These are phyloP conservation scores for Lasiosphaeria ovina DNA, from an alignment of 495 filamentous ascomycete genomes.

Conservation along the genomic window DNA sequence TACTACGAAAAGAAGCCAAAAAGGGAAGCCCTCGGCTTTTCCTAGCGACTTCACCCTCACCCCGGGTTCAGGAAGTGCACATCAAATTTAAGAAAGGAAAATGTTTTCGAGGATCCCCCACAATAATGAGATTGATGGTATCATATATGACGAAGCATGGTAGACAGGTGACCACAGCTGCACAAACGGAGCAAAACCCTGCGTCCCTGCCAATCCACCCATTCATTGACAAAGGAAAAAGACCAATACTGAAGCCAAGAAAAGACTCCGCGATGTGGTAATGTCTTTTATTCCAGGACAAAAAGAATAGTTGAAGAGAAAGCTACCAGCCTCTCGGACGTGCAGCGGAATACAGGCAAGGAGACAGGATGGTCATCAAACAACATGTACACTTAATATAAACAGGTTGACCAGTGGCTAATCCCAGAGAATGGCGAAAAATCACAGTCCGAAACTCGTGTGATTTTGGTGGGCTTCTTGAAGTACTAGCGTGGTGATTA, in stretches of 20 bases:
- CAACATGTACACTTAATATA: neutral
- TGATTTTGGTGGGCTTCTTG: slow-evolving; percentile 49
- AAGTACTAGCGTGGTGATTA: slow-evolving; percentile 36
- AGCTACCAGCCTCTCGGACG: too few relatives aligned
- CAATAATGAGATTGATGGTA: slow-evolving; percentile 1
- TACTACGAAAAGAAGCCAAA: too few relatives aligned
- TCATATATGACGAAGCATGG: neutral
- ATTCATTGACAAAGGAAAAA: neutral
- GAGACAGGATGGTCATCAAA: neutral
- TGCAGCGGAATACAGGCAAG: too few relatives aligned
- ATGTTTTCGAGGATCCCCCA: neutral
- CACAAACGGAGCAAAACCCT: neutral
- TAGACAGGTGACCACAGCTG: neutral
- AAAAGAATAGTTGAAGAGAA: neutral
- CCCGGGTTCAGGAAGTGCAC: too few relatives aligned
- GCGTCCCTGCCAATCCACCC: neutral
- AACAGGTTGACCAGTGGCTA: neutral
- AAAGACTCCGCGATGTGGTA: neutral
- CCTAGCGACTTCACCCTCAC: too few relatives aligned
- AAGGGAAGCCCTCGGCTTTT: too few relatives aligned
- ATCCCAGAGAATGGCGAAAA: neutral
- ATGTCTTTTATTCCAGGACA: neutral
- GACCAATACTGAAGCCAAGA: neutral
- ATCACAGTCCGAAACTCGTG: slow-evolving; percentile 37
- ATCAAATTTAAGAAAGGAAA: neutral